Base-by-base conservation (phyloP, 805 yeast genomes). In the Dipodascus geniculatus region DNA sequence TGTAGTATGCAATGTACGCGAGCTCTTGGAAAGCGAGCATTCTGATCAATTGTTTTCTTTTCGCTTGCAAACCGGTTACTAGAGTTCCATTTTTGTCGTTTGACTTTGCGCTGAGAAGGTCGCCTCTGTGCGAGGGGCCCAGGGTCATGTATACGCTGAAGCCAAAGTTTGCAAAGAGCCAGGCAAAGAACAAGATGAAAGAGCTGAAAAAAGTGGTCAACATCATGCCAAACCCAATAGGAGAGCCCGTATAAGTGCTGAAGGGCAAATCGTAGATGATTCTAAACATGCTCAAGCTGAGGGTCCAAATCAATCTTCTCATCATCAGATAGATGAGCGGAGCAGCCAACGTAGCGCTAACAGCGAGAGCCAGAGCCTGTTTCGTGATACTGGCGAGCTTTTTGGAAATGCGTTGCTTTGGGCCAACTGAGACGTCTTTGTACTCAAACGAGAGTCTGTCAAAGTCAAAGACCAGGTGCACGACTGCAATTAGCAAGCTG, bases 11-110 rank as follows among this genome's bases (percentile, higher is more conserved):
- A 44, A 72, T 65, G 22, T 55, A 53, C 16, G 56, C 52, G 9
- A 73, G 61, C 53, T 72, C 76, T 49, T 67, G 63, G 62, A 69
- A 72, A 0, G 76, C 75, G 19, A 63, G 57, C 6, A 67, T 55
- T 48, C 63, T 58, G 3, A 69, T 60, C 8, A 67, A 57, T 1
- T 62, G 60, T 22, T 63, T 56, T 9, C 55, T 55, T 2, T 47
- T n/a, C 16, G 61, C 56, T 3, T 59, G 48, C 33, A 73, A 57
- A 1, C 76, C 76, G 3, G 67, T 57, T 2, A 71, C 56, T 38
- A 72, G 58, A 6, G 74, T 64, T n/a, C 65, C 71, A 47, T 71
- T 71, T 8, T 63, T 63, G 55, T 65, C 67, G 3, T 56, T 54
- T 3, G 73, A 61, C 16, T 55, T 55, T 14, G 56, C 58, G 38